These are phyloP conservation scores for Gracilariopsis chorda DNA, from an alignment of 23 red algal species.

Conservation along the genomic window DNA sequence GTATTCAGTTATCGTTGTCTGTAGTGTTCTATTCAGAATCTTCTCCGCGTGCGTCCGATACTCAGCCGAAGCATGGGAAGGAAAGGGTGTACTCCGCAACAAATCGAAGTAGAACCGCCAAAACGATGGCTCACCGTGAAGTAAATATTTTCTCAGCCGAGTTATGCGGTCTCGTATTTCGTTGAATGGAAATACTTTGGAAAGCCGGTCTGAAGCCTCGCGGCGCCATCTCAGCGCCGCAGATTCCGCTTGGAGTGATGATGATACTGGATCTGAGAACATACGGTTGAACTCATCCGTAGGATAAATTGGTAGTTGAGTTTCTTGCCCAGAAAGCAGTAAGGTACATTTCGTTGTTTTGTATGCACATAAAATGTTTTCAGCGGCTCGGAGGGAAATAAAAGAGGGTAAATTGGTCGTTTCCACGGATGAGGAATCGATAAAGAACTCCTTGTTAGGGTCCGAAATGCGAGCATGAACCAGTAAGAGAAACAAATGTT, in stretches of 20 bases:
- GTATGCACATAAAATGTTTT: not conserved
- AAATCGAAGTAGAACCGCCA: conserved; percentile 49
- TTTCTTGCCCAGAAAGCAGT: not conserved
- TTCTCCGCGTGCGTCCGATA: not conserved
- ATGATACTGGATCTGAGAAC: not conserved
- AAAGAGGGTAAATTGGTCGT: not conserved
- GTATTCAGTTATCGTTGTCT: not conserved
- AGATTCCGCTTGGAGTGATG: conserved; percentile 22
- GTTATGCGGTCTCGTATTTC: conserved; percentile 5
- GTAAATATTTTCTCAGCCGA: conserved; percentile 20
- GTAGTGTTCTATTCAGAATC: conserved; percentile 1
- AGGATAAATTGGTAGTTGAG: not conserved
- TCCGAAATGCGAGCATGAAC: conserved; percentile 4
- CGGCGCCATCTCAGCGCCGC: conserved; percentile 19
- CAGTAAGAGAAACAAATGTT: not conserved
- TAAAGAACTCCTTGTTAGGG: conserved; percentile 9
- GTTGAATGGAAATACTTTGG: conserved; percentile 22
- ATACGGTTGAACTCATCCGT: conserved; percentile 1
- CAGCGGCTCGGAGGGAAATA: not conserved
- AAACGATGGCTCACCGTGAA: conserved; percentile 33
- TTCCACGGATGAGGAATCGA: not conserved
- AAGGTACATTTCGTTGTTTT: not conserved
- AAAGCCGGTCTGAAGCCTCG: conserved; percentile 15
- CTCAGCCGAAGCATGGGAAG: not conserved
- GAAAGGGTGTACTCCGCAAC: conserved; percentile 1